A percentile compares a stretch with the other conserved stretches of the same genome.
Evolutionary conservation across 331 rosid species (phyloP).

Genomic region (Telfairia occidentalis): DNA sequence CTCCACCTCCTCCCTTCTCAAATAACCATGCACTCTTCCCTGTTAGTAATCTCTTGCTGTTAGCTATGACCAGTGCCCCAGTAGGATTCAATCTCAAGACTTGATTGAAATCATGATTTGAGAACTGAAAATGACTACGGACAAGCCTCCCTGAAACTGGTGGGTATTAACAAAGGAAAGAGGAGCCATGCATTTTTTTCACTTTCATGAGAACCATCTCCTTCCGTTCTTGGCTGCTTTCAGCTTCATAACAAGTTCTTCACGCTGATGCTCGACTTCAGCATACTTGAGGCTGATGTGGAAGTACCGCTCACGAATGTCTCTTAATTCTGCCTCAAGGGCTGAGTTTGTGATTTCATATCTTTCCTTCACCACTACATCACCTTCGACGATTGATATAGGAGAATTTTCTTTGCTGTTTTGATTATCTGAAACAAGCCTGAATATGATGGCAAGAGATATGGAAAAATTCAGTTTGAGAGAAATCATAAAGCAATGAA

Average conservation of each 20-base stretch:
- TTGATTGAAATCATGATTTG: constrained; percentile 3
- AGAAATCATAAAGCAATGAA: neutral
- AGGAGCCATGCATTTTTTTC: neutral
- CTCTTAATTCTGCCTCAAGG: constrained; percentile 71
- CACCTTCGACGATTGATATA: constrained; percentile 31
- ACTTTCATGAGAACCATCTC: constrained; percentile 33
- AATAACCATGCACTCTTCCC: neutral
- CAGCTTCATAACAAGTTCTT: constrained; percentile 87
- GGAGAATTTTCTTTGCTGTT: constrained; percentile 26
- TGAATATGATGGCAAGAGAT: constrained; percentile 15
- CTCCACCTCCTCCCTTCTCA: neutral
- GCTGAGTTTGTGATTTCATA: constrained; percentile 44
- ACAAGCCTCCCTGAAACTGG: constrained; percentile 18
- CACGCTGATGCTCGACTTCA: constrained; percentile 83
- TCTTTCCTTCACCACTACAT: constrained; percentile 41
- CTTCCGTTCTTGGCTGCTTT: constrained; percentile 26
- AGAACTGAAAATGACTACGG: constrained; percentile 1
- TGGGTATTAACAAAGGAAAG: neutral
- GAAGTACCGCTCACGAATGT: constrained; percentile 70
- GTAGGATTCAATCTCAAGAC: neutral
- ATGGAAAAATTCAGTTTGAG: neutral
- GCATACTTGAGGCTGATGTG: constrained; percentile 92
- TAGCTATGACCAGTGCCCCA: neutral
- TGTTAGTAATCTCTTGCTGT: constrained; percentile 7
- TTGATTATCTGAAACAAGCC: constrained; percentile 34